Evolutionary conservation across 441 rosid species (phyloP).

Genomic region (Adansonia grandidieri): DNA sequence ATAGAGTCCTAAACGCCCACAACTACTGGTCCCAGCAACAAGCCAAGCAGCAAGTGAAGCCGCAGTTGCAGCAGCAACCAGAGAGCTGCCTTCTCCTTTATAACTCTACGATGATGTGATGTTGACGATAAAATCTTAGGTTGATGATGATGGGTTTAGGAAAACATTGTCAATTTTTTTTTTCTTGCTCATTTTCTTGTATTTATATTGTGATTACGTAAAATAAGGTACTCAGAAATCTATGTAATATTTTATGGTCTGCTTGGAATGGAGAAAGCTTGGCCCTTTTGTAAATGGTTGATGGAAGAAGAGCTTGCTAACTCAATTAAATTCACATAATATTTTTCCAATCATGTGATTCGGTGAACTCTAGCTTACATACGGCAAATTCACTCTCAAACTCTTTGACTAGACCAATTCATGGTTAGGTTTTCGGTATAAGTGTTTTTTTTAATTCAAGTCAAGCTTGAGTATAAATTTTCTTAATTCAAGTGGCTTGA

Average conservation of each 20-base stretch:
- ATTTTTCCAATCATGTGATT: background rate
- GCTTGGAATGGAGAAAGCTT: constrained; percentile 27
- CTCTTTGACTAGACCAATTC: too few species aligned
- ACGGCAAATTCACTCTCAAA: too few species aligned
- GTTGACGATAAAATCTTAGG: background rate
- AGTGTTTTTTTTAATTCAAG: too few species aligned
- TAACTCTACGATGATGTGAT: constrained; percentile 14
- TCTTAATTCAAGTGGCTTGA: too few species aligned
- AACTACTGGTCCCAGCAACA: constrained; percentile 92
- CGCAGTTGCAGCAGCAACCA: constrained; percentile 31
- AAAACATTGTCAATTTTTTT: background rate
- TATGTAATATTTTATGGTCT: constrained; percentile 33
- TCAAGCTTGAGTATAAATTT: too few species aligned
- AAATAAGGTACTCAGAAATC: constrained; percentile 27
- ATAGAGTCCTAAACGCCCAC: constrained; percentile 84
- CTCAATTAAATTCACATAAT: constrained; percentile 17
- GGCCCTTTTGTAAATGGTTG: constrained; percentile 47
- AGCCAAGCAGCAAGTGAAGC: constrained; percentile 60
- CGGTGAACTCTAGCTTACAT: too few species aligned
- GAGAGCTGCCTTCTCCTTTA: constrained; percentile 48
- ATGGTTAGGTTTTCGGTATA: too few species aligned
- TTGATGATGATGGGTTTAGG: constrained; percentile 18
- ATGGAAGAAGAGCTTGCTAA: constrained; percentile 45
- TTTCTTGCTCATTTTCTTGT: constrained; percentile 16
- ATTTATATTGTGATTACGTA: constrained; percentile 38